Evolutionary conservation across 192 early-diverging fungal species (phyloP), one percentile per base, ranked within the genome.

Genomic region (Spinellus fusiger): DNA sequence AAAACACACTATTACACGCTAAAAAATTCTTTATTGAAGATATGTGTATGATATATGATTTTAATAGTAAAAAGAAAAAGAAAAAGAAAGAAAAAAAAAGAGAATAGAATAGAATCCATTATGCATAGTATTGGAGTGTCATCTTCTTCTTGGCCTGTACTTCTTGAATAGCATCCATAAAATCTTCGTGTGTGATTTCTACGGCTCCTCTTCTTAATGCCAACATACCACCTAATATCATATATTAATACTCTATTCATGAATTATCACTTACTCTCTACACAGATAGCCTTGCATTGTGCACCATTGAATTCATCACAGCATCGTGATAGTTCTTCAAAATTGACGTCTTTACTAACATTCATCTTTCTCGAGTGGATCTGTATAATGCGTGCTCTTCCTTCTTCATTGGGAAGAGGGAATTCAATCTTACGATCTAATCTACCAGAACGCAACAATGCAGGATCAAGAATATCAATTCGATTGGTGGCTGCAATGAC

Each of bases 101-200:
- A 12, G 10, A 18, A 10, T 44, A 44, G 40, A 5, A 44, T 10
- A 15, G 28, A 29, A 48, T 32, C 20, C 13, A 53, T 75, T 78
- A 93, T 33, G 90, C 90, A 81, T 90, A 93, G 78, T 93, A 93
- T 76, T 88, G 84, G 61, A 98, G 74, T 56, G 92, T 89, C 22
- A 91, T 96, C 86, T 96, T 96, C 86, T 98, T 98, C 88, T 95
- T 96, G 46, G 96, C 96, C 77, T 96, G 93, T 23, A 98, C 96
- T 74, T 98, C 96, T 64, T 94, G 89, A 61, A 96, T 96, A 51
- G 89, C 92, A 68, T 96, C 94, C 93, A 97, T 93, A 72, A 91
- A 99, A 62, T 99, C 96, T 74, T 99, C 96, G 60, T 99, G 96
- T 46, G 69, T 83, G 62, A 99, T 84, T 73, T 94, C 84, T 15